Evolutionary conservation across 164 flowering plant genomes (phyloP), one percentile per base, ranked within the genome.

Genomic region (Chimonanthus praecox): DNA sequence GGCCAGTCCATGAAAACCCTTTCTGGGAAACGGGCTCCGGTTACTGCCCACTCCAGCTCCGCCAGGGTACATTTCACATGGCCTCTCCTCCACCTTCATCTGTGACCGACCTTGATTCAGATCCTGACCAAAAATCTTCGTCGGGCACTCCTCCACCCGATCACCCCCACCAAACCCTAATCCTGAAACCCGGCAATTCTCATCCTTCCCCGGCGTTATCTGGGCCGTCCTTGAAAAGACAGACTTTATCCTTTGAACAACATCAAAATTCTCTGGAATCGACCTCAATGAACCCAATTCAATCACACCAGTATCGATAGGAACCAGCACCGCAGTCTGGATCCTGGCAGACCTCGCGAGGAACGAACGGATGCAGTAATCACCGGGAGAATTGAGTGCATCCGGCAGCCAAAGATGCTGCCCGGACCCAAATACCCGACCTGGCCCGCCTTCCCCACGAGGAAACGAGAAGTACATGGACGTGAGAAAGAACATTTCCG

Each of bases 381-480:
- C 95, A 5, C 74, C 47, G 0, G 81, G 61, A 0, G 92, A 84
- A 47, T 76, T 86, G 76, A 88, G 54, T 4, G 83, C 85, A 79
- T 96, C 88, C 3, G 85, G 66, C 13, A 87, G 70, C 99, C 99
- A 94, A 2, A 87, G 54, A 74, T 88, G 92, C 76, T 83, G 86
- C 70, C 93, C 87, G 0, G 90, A 87, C 8, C 80, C 87, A 70
- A 86, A 86, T 77, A 88, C 90, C 78, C 78, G 88, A 1, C 98
- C 99, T 0, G 97, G 99, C 2, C 91, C 98, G 0, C 97, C 99
- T 79, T 90, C 85, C 7, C 97, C 97, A 5, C 78, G 71, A 10
- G 94, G 97, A 47, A 96, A 96, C 0, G 90, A 89, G 78, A 96
- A 96, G 67, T 96, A 96, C 99, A 96, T 96, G 4, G 99, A 96